A percentile compares a stretch with the other conserved stretches of the same genome.
phyloP scores from a whole-genome alignment of 1,139 yeast genomes.

The Williopsis jadinii region DNA sequence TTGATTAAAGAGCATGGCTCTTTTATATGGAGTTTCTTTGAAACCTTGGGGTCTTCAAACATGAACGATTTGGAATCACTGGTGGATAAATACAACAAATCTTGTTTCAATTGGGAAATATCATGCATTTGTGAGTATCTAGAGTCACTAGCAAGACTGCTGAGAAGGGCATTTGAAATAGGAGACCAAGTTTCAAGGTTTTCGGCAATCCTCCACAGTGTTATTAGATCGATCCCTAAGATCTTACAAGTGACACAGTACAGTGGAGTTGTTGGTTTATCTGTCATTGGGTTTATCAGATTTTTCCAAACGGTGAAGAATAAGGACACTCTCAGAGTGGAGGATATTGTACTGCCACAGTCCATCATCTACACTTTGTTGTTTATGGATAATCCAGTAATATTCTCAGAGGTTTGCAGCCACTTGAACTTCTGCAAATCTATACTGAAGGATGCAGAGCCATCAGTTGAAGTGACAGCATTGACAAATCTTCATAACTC shows the following conservation, averaged over 20 bases:
- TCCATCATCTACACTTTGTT: constrained; percentile 31
- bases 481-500: constrained; percentile 40
- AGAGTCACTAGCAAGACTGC: neutral
- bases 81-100: constrained; percentile 1
- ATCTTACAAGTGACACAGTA: constrained; percentile 5
- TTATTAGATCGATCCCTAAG: constrained; percentile 1
- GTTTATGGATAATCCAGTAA: constrained; percentile 35
- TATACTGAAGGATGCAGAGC: constrained; percentile 21
- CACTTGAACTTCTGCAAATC: constrained; percentile 40
- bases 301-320: constrained; percentile 21
- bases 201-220: neutral
- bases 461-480: constrained; percentile 21
- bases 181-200: neutral
- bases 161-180: neutral
- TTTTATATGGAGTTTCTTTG: constrained; percentile 7
- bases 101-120: neutral
- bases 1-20: constrained; percentile 1
- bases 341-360: constrained; percentile 33
- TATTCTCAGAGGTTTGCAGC: constrained; percentile 42
- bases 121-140: neutral
- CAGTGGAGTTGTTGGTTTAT: constrained; percentile 15
- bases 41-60: constrained; percentile 1
- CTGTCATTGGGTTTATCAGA: constrained; percentile 20
- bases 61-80: constrained; percentile 3
- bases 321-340: constrained; percentile 21